Conservation (phyloP, 2,329 filamentous ascomycete species). For the Chalara sp. region DNA sequence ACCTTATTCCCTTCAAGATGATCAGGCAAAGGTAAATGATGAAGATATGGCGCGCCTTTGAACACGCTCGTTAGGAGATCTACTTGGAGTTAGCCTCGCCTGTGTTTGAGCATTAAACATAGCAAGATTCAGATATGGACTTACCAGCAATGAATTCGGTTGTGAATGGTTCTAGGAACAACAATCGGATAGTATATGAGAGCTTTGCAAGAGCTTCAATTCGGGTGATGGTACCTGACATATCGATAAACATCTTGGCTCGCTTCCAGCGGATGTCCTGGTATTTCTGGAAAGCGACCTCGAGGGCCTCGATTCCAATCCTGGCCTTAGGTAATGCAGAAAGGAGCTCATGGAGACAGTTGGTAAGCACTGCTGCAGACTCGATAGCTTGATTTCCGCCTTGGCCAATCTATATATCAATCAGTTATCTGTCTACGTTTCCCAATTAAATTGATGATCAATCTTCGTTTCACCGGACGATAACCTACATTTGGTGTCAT, state of each 20-base stretch:
- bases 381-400: slow-evolving; percentile 36
- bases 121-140: background rate
- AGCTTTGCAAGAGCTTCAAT: slow-evolving; percentile 10
- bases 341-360: slow-evolving; percentile 17
- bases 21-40: slow-evolving; percentile 12
- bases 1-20: slow-evolving; percentile 5
- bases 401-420: slow-evolving; percentile 23
- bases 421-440: no score
- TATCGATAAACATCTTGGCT: slow-evolving; percentile 9
- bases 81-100: slow-evolving; percentile 1
- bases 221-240: slow-evolving; percentile 10
- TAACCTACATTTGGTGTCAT: slow-evolving; percentile 26
- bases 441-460: no score
- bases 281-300: slow-evolving; percentile 6
- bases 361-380: slow-evolving; percentile 29
- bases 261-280: slow-evolving; percentile 8
- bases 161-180: slow-evolving; percentile 7
- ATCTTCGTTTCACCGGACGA: no score
- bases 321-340: no score
- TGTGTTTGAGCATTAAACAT: background rate
- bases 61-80: slow-evolving; percentile 13
- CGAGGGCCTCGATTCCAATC: background rate
- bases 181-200: slow-evolving; percentile 10
- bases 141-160: slow-evolving; percentile 9
- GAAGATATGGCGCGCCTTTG: slow-evolving; percentile 9